phyloP scores from a whole-genome alignment of 306 rosid species.

The Elaeagnus macrophylla region DNA sequence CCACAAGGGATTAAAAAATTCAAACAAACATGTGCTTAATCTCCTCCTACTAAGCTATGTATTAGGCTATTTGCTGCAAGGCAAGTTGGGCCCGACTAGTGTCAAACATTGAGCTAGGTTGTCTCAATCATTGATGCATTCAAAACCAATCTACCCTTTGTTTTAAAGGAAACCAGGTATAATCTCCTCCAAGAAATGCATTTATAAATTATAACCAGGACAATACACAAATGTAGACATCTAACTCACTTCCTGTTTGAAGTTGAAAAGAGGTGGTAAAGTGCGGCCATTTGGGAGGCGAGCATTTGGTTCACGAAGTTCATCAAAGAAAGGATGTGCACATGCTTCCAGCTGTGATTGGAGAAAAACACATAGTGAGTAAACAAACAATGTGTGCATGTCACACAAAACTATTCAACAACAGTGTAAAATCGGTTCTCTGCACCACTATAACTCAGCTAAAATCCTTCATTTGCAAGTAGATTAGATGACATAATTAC shows the following conservation, averaged over 20 bases:
- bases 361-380: slow-evolving; percentile 13
- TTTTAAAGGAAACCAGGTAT: too few relatives aligned
- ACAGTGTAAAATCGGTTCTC: background rate
- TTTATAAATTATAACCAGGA: background rate
- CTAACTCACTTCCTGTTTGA: slow-evolving; percentile 77
- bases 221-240: slow-evolving; percentile 3
- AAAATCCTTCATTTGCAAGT: background rate
- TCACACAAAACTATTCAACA: slow-evolving; percentile 1
- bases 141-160: too few relatives aligned
- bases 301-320: slow-evolving; percentile 79
- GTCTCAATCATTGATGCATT: too few relatives aligned
- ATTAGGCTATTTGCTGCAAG: too few relatives aligned
- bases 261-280: slow-evolving; percentile 78
- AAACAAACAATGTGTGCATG: slow-evolving; percentile 7
- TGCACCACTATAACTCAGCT: background rate
- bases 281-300: slow-evolving; percentile 82
- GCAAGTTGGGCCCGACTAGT: too few relatives aligned
- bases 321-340: slow-evolving; percentile 85
- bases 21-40: background rate
- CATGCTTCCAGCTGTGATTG: slow-evolving; percentile 82
- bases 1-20: background rate
- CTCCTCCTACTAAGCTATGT: too few relatives aligned
- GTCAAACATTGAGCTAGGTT: too few relatives aligned
- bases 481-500: background rate
- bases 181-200: background rate